Base-by-base conservation (phyloP, 2,329 filamentous ascomycete species). In the Apiospora aurea region DNA sequence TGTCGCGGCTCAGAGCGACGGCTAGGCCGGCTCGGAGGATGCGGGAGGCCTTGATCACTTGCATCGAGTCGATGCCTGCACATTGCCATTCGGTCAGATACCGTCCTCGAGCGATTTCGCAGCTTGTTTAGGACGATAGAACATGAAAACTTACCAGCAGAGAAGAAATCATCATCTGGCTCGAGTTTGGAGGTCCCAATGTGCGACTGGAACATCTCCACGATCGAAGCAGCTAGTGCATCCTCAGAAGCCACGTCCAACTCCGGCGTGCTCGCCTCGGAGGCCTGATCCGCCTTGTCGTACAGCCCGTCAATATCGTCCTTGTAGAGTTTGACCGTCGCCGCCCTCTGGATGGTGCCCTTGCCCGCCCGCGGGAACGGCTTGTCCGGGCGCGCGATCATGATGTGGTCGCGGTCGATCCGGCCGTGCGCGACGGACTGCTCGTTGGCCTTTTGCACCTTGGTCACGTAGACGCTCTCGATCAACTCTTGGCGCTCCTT, bases 281-380 rank as follows among this genome's bases (percentile, higher is more conserved):
- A 74, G n/a, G 71, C 61, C 13, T 76, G 66, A 1, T 71, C 73
- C 6, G 71, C 75, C 14, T 69, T 70, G 18, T 79, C 74, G 71
- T 87, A 87, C 0, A 87, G 70, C 21, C 77, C 74, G 38, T 85
- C 80, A 29, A 87, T 86, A 71, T 86, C 83, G 0, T 81, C 77
- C 34, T 81, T 76, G 73, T 87, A 88, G 46, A 83, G 69, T 57
- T 80, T 82, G 1, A 84, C 57, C 0, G 85, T 83, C 1, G 71
- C 74, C 0, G 78, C 74, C n/a, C 84, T 81, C 76, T 85, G 85
- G 7, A 88, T 75, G 0, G 84, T 85, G 1, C 85, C 85, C 75
- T 88, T 88, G 0, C 81, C 79, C 0, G 86, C 81, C 2, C 83
- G 80, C 0, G 79, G 75, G 70, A 88, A 85, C 0, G 85, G 85